phyloP scores from a whole-genome alignment of 2,329 filamentous ascomycete genomes.

The Geosmithia flava region DNA sequence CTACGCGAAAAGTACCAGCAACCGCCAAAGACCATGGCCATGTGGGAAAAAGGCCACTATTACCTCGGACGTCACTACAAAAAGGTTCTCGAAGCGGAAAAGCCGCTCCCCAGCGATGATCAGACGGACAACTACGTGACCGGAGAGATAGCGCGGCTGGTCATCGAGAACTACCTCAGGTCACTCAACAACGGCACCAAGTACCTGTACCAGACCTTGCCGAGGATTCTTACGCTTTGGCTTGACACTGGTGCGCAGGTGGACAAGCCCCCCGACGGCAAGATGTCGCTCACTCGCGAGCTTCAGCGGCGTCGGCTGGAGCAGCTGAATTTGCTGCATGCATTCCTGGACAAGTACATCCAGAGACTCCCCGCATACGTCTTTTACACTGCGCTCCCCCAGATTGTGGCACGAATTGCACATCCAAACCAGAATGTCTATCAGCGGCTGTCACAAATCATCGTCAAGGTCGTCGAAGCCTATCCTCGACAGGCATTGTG shows the following conservation, averaged over 20 bases:
- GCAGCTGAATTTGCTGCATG: conserved; percentile 57
- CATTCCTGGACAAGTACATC: conserved; percentile 70
- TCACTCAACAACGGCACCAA: conserved; percentile 84
- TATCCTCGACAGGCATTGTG: conserved; percentile 88
- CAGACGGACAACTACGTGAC: conserved; percentile 66
- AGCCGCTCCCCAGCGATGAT: conserved; percentile 59
- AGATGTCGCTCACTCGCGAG: conserved; percentile 38
- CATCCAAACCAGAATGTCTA: conserved; percentile 73
- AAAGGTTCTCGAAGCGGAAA: conserved; percentile 85
- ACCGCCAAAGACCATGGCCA: conserved; percentile 55
- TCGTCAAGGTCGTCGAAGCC: conserved; percentile 72
- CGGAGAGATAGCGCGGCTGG: conserved; percentile 75
- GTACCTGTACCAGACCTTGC: conserved; percentile 90
- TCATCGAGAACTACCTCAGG: conserved; percentile 87
- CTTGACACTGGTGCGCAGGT: conserved; percentile 75
- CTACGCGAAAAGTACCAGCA: conserved; percentile 74
- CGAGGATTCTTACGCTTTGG: conserved; percentile 87
- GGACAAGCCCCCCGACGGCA: conserved; percentile 46
- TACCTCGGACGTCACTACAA: conserved; percentile 96
- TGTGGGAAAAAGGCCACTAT: conserved; percentile 96
- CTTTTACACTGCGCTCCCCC: conserved; percentile 74
- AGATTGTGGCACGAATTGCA: conserved; percentile 91
- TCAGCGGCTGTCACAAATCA: conserved; percentile 63
- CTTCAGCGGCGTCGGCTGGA: conserved; percentile 45
- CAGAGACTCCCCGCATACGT: conserved; percentile 59